A percentile compares a stretch with the other conserved stretches of the same genome.
phyloP scores from a whole-genome alignment of 2,329 filamentous ascomycete genomes.

The Alternaria longipes region DNA sequence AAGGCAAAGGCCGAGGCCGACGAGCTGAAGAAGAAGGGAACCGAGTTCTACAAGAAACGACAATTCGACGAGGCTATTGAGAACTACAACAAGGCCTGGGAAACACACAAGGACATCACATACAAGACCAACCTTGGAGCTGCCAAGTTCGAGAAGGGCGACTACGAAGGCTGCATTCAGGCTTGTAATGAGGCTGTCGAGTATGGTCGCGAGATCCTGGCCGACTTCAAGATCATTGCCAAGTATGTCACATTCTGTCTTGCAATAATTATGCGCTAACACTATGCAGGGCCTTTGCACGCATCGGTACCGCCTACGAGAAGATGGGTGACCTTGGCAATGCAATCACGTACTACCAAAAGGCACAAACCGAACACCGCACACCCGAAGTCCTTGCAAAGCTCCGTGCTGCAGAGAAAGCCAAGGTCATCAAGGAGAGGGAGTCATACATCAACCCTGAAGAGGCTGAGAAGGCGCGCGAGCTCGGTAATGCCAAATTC shows the following conservation, averaged over 20 bases:
- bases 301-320: slow-evolving; percentile 94
- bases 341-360: slow-evolving; percentile 90
- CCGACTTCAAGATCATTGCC: slow-evolving; percentile 98
- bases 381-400: slow-evolving; percentile 94
- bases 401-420: slow-evolving; percentile 88
- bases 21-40: slow-evolving; percentile 92
- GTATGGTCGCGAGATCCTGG: slow-evolving; percentile 86
- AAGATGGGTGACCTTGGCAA: slow-evolving; percentile 80
- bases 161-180: slow-evolving; percentile 87
- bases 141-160: slow-evolving; percentile 94
- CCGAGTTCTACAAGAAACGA: slow-evolving; percentile 97
- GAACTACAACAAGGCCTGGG: slow-evolving; percentile 96
- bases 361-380: slow-evolving; percentile 94
- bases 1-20: slow-evolving; percentile 94
- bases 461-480: slow-evolving; percentile 94
- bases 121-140: slow-evolving; percentile 97
- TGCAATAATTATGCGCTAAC: slow-evolving; percentile 15
- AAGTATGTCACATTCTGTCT: slow-evolving; percentile 65
- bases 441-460: slow-evolving; percentile 85
- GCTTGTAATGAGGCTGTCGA: slow-evolving; percentile 87
- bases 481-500: slow-evolving; percentile 95
- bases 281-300: slow-evolving; percentile 76
- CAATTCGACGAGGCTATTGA: slow-evolving; percentile 94
- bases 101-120: slow-evolving; percentile 92
- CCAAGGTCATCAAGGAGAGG: slow-evolving; percentile 77